Evolutionary conservation across 768 basidiomycete species (phyloP), one percentile per base, ranked within the genome.

Genomic region (Xanthoconium purpureum): DNA sequence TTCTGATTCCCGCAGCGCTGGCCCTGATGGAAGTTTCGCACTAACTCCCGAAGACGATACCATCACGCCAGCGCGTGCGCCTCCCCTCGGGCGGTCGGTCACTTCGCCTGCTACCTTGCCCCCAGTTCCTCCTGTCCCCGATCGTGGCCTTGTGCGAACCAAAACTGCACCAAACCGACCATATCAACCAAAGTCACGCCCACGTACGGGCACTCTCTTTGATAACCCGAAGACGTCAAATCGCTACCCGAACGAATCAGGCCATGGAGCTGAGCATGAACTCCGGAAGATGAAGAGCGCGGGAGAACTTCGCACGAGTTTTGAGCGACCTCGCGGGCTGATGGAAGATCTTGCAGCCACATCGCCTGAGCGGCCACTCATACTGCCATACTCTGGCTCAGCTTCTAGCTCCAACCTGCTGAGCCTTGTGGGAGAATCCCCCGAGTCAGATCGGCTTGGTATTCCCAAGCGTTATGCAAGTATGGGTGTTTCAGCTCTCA

Each of bases 201-300:
- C 54, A 68, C 74, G 63, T 66, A 72, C 60, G 65, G 61, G 56
- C 12, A 60, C 66, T 43, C 57, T 63, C 32, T 58, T 72, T 38
- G 65, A 66, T 39, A 69, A 66, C 36, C 32, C 64, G 32, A 55
- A 47, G 47, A 35, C 51, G 29, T 58, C 65, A 48, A 57, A 44
- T 54, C 71, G 47, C 35, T 29, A 4, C 18, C 69, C 68, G 30
- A 77, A 79, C 47, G 80, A 83, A 44, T 64, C 74, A 6, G 74
- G 75, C 49, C 70, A 75, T 55, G 71, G 71, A 61, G 71, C 73
- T 36, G 83, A 85, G 59, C 84, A 74, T 47, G 87, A 91, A 66
- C 69, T 90, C 43, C 83, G 89, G 57, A 86, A 83, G 68, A 91
- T 92, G 90, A 91, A 90, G 74, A 91, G 90, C 69, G 90, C 90